Evolutionary conservation across 805 yeast species (phyloP).

Genomic region (Metschnikowia reukaufii): DNA sequence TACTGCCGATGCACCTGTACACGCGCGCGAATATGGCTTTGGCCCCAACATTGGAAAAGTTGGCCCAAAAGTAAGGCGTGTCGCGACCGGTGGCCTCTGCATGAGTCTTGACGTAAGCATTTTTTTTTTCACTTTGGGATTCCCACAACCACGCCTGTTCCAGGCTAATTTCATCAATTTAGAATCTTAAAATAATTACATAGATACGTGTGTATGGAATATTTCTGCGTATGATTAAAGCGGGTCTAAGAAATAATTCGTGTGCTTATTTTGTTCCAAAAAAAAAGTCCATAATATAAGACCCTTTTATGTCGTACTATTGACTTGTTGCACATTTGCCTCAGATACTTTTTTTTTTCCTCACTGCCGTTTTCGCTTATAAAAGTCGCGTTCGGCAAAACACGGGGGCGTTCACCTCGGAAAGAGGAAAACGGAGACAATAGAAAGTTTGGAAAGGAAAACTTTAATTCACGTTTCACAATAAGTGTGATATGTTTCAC

Average conservation of each 20-base stretch:
- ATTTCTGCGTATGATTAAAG: too few relatives aligned
- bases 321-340: too few relatives aligned
- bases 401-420: neutral
- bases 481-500: neutral
- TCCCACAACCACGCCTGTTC: neutral
- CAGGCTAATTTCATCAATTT: neutral
- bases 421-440: neutral
- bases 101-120: slow-evolving; percentile 19
- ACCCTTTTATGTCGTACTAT: too few relatives aligned
- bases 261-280: too few relatives aligned
- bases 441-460: neutral
- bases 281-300: too few relatives aligned
- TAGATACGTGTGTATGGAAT: too few relatives aligned
- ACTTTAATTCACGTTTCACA: slow-evolving; percentile 1
- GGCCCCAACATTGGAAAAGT: slow-evolving; percentile 22
- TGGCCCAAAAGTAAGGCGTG: slow-evolving; percentile 22
- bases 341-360: neutral
- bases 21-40: slow-evolving; percentile 10
- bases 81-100: slow-evolving; percentile 17
- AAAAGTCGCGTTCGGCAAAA: neutral
- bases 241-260: too few relatives aligned
- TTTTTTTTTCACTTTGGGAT: neutral
- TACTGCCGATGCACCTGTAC: slow-evolving; percentile 11
- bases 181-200: too few relatives aligned
- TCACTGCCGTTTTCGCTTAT: neutral